Base-by-base conservation (phyloP, 805 yeast genomes). In the Candida nonsorbophila region DNA sequence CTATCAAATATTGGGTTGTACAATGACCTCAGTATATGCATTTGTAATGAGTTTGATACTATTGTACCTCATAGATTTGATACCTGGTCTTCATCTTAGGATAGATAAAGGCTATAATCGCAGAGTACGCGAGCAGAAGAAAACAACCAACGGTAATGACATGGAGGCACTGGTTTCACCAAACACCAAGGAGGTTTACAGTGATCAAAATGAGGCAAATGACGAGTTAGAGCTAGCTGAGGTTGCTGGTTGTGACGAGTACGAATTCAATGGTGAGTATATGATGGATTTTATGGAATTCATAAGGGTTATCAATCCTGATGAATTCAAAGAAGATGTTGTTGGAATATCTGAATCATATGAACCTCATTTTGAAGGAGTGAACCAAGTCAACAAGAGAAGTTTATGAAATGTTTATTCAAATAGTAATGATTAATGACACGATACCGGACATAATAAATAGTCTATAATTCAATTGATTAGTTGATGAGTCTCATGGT, bases 401-500 rank as follows among this genome's bases (percentile, higher is more conserved):
- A n/a, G n/a, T n/a, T n/a, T n/a, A n/a, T n/a, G n/a, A n/a, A n/a
- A n/a, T n/a, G n/a, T n/a, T n/a, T n/a, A n/a, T n/a, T n/a, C n/a
- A n/a, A n/a, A n/a, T n/a, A n/a, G n/a, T n/a, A n/a, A n/a, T n/a
- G n/a, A n/a, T n/a, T n/a, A n/a, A n/a, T n/a, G n/a, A n/a, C n/a
- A n/a, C n/a, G n/a, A n/a, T n/a, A n/a, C n/a, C n/a, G n/a, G n/a
- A n/a, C n/a, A n/a, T n/a, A n/a, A n/a, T n/a, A n/a, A n/a, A n/a
- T n/a, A n/a, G n/a, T n/a, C n/a, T n/a, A n/a, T n/a, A n/a, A n/a
- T n/a, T n/a, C n/a, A n/a, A n/a, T n/a, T n/a, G n/a, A n/a, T 38
- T 40, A 69, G 34, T 53, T 63, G 25, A 74, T 49, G 16, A 66
- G 43, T 59, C 95, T 76, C 83, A 88, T 81, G 4, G 95, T 84